Conservation (phyloP, 352 stramenopile genomes). For the Globisporangium mamillatum region DNA sequence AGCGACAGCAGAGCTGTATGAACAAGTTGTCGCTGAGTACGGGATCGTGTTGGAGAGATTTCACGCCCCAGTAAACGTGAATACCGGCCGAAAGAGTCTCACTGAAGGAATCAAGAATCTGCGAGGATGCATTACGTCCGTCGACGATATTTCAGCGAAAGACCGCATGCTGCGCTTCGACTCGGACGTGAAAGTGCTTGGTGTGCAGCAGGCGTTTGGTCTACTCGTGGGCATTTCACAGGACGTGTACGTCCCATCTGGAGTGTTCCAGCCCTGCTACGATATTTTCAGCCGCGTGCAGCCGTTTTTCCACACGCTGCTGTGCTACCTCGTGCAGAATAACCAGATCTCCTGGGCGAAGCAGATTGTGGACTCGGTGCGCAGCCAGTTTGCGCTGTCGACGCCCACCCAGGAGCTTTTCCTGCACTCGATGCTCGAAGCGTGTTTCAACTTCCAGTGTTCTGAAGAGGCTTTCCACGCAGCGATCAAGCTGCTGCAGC, state of each 20-base stretch:
- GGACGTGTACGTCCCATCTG: slow-evolving; percentile 76
- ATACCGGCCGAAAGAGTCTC: slow-evolving; percentile 19
- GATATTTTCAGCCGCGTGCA: slow-evolving; percentile 78
- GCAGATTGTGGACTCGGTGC: slow-evolving; percentile 44
- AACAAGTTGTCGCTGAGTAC: slow-evolving; percentile 73
- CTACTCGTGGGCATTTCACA: slow-evolving; percentile 75
- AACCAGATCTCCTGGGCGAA: slow-evolving; percentile 56
- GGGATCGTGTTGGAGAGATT: slow-evolving; percentile 57
- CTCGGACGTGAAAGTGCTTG: slow-evolving; percentile 67
- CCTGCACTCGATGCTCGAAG: slow-evolving; percentile 76
- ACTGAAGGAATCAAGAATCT: slow-evolving; percentile 40
- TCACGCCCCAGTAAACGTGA: slow-evolving; percentile 17
- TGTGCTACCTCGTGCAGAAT: slow-evolving; percentile 69
- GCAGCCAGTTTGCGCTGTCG: slow-evolving; percentile 51
- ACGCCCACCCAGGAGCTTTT: slow-evolving; percentile 79
- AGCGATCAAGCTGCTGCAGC: slow-evolving; percentile 53
- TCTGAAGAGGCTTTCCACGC: slow-evolving; percentile 36
- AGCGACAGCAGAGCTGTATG: slow-evolving; percentile 60
- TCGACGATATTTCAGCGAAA: slow-evolving; percentile 53
- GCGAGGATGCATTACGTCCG: slow-evolving; percentile 51
- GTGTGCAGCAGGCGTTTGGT: slow-evolving; percentile 61
- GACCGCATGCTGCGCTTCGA: slow-evolving; percentile 80
- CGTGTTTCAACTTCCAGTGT: slow-evolving; percentile 49
- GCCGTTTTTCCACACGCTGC: slow-evolving; percentile 72
- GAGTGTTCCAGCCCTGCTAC: slow-evolving; percentile 57